Evolutionary conservation across 2,329 filamentous ascomycete species (phyloP), one percentile per base, ranked within the genome.

Genomic region (Alternaria ventricosa): DNA sequence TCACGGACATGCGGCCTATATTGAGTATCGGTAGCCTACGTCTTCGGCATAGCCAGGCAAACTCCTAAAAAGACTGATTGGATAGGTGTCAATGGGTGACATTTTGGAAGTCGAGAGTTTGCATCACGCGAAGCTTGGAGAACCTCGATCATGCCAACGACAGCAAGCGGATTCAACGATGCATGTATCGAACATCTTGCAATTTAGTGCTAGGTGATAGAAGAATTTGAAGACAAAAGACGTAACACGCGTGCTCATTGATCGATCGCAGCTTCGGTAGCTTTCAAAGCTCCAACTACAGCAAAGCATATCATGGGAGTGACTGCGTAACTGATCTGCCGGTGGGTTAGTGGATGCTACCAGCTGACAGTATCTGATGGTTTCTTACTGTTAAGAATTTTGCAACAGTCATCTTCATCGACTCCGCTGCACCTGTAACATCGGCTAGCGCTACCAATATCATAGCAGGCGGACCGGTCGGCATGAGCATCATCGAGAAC

Each of bases 401-500:
- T 1, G 85, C 84, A 69, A 87, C 84, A 12, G 80, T 81, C 82
- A 86, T 84, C 76, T 86, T 87, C 72, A 86, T 82, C 30, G 72
- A 67, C 50, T 80, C 80, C 8, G 70, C 60, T n/a, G 78, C 78
- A 5, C 81, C 82, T 23, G 81, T 81, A 2, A 87, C 78, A 59
- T 87, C 85, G 5, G 85, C 84, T 23, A 88, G 73, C 1, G 84
- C 84, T 6, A 83, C 83, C 50, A 86, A 78, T 28, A 86, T 85
- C 82, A 87, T 81, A 0, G 86, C 85, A 2, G 85, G 84, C 20
- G 86, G 86, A 0, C 87, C 86, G 1, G 83, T 82, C 0, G 87
- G 85, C 84, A 87, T 87, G 27, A 88, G 71, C 86, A 88, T 88
- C 84, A 88, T 84, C 4, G 79, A 82, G 70, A 91, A 91, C 88